These are phyloP conservation scores for Phalaenopsis equestris DNA, from an alignment of 106 monocot species.

Conservation along the genomic window DNA sequence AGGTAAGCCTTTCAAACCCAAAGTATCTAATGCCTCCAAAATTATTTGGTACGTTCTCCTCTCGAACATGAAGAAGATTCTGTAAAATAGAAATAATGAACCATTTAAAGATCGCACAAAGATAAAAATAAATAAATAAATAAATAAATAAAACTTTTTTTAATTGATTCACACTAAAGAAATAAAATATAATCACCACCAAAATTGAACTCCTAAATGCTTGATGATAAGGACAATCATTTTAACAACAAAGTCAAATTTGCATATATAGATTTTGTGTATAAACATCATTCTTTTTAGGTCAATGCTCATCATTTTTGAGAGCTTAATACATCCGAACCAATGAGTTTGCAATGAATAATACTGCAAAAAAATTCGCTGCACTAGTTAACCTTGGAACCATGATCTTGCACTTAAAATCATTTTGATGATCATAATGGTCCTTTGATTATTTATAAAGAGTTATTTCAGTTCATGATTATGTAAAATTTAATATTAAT, in stretches of 20 bases:
- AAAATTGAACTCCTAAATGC: background rate
- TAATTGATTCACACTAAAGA: background rate
- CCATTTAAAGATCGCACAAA: background rate
- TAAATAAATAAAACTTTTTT: background rate
- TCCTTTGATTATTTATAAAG: too few species aligned
- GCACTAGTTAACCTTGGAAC: too few species aligned
- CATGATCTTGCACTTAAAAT: too few species aligned
- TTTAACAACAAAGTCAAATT: background rate
- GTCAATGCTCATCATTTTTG: background rate
- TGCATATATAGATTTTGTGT: background rate
- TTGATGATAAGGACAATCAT: background rate
- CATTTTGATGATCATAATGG: too few species aligned
- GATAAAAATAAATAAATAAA: background rate
- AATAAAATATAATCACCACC: background rate
- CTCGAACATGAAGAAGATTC: slow-evolving; percentile 84
- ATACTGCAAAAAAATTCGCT: too few species aligned
- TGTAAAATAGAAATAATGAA: slow-evolving; percentile 17
- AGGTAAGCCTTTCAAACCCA: slow-evolving; percentile 93
- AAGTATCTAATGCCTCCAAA: slow-evolving; percentile 75
- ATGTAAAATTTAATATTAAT: too few species aligned
- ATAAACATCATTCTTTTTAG: background rate
- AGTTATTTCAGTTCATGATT: too few species aligned
- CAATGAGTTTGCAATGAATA: background rate
- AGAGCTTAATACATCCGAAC: background rate
- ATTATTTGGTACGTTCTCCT: slow-evolving; percentile 58